phyloP scores from a whole-genome alignment of 1,284 basidiomycete species.

The Ganoderma sinense region DNA sequence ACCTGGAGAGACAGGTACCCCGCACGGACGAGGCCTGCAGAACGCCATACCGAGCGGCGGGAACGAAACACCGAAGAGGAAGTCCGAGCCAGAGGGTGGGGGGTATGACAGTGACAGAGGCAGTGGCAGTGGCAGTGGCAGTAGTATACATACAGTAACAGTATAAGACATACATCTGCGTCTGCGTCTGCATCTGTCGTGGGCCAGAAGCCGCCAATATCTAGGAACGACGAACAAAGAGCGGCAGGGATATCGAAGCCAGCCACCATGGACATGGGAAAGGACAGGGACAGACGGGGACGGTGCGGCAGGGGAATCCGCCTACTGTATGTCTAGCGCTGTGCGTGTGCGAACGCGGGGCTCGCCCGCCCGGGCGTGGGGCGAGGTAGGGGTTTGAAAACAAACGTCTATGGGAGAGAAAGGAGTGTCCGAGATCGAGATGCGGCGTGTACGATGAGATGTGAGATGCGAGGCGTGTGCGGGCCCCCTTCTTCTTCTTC shows the following conservation, averaged over 20 bases:
- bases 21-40: too few relatives aligned
- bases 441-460: not conserved
- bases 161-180: too few relatives aligned
- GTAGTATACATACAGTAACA: too few relatives aligned
- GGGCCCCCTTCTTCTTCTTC: not conserved
- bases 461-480: not conserved
- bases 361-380: not conserved
- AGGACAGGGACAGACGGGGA: not conserved
- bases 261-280: not conserved
- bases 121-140: too few relatives aligned
- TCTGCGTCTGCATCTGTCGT: too few relatives aligned
- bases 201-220: not conserved
- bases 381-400: not conserved
- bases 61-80: too few relatives aligned
- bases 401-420: not conserved
- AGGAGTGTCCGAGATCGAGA: constrained; percentile 1
- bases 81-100: too few relatives aligned
- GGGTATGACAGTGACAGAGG: too few relatives aligned
- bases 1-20: too few relatives aligned
- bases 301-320: too few relatives aligned
- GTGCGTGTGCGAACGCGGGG: not conserved
- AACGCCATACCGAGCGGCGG: too few relatives aligned
- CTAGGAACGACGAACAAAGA: not conserved
- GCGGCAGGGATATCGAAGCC: not conserved
- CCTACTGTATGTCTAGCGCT: not conserved